phyloP scores from a whole-genome alignment of 1,139 yeast genomes.

The Pichia sp. region DNA sequence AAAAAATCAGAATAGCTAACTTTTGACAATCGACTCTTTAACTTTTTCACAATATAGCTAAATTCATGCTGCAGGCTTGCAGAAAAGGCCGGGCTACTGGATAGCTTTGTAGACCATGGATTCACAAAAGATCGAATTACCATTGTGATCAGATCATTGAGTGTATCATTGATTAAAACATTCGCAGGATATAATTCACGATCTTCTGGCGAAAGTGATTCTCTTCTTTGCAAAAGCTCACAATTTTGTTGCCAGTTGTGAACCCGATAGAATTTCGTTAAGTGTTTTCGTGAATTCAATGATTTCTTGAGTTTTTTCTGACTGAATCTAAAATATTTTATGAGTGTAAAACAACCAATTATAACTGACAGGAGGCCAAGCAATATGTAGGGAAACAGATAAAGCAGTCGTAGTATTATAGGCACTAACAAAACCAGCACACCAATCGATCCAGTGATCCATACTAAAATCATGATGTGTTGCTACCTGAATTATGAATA shows the following conservation, averaged over 20 bases:
- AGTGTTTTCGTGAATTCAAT: too few relatives aligned
- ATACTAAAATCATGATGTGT: too few relatives aligned
- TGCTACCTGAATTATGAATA: too few relatives aligned
- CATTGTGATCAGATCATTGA: slow-evolving; percentile 45
- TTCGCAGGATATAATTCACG: slow-evolving; percentile 42
- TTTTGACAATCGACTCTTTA: slow-evolving; percentile 36
- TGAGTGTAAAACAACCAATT: too few relatives aligned
- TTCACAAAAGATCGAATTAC: slow-evolving; percentile 55
- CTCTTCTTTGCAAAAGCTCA: neutral
- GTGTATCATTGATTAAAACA: slow-evolving; percentile 43
- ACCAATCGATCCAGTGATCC: too few relatives aligned
- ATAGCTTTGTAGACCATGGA: slow-evolving; percentile 55
- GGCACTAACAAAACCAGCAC: too few relatives aligned
- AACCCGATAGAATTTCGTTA: slow-evolving; percentile 2
- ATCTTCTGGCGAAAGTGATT: slow-evolving; percentile 1
- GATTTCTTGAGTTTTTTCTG: too few relatives aligned
- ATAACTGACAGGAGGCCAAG: too few relatives aligned
- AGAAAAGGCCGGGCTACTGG: slow-evolving; percentile 45
- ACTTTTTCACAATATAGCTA: slow-evolving; percentile 33
- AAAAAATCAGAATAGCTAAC: slow-evolving; percentile 53
- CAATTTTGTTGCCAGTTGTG: slow-evolving; percentile 4
- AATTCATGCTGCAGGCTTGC: slow-evolving; percentile 46
- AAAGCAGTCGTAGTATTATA: too few relatives aligned
- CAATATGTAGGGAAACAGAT: too few relatives aligned
- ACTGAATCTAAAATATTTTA: too few relatives aligned